Base-by-base conservation (phyloP, 257 asterid species). In the Hygrophila difformis region DNA sequence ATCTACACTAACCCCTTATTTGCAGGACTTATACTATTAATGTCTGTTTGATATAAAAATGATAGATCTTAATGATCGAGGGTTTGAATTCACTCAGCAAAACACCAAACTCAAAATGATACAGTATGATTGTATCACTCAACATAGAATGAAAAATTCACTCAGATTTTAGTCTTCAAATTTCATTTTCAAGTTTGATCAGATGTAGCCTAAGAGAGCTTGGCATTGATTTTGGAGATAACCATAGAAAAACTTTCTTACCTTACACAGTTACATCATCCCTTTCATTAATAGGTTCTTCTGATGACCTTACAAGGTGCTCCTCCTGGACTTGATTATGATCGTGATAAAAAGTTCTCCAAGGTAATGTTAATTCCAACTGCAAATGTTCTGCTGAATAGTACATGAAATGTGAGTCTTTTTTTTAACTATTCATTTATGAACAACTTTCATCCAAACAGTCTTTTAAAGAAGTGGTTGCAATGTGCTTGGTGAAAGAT, bases 401-500 rank as follows among this genome's bases (percentile, higher is more conserved):
- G 39, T 43, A 10, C 12, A 33, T 33, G 10, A 3, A 33, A 2
- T 9, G 12, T 33, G 10, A n/a, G n/a, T n/a, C 37, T 12, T 10
- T 33, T 33, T 9, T 3, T 33, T 5, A 33, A 33, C 37, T 33
- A 9, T 9, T 9, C 37, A 33, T 33, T 18, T 33, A 6, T 12
- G 39, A 68, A 59, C 47, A 39, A 45, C 55, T 40, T 48, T 55
- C 47, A 53, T 61, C 69, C 31, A 39, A 55, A 66, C 82, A 91
- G 99, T 87, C 96, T 53, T 91, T 91, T 65, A 91, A 86, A 77
- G 99, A 91, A 69, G 74, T 91, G 96, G 96, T 91, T 66, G 95
- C 99, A 42, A 91, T 91, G 96, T 91, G 99, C 79, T 74, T 91
- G 93, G 99, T 91, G 60, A 91, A 91, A 70, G 99, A 91, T 70